Base-by-base conservation (phyloP, 2,329 filamentous ascomycete genomes). In the Phoma sp. region DNA sequence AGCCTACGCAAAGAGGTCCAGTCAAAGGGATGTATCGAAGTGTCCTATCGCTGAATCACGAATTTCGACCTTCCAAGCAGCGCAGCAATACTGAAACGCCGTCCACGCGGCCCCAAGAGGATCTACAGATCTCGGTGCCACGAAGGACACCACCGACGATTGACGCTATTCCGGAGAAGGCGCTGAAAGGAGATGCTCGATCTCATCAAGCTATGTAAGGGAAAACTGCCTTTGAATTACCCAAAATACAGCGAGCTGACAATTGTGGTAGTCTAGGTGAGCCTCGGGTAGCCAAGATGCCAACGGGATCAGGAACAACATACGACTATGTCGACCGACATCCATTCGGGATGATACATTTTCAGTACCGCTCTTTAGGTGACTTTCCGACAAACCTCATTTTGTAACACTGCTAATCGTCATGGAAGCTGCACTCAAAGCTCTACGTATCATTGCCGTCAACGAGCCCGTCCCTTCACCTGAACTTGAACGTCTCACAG, bases 341-440 rank as follows among this genome's bases (percentile, higher is more conserved):
- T 8, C 61, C 60, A 2, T 63, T 67, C 9, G 63, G 59, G 4
- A 58, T 47, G 0, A 62, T 60, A 25, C 55, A 17, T 0, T 68
- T 68, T 52, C 62, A 57, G 51, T 65, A 65, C 31, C 55, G 59
- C 7, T 67, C 65, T 0, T 44, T 25, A 54, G 51, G 62, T 64
- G 35, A 6, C 49, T 53, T 6, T 15, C 13, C 15, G 29, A 13
- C 4, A 13, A 6, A 1, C 12, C 4, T 2, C 10, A 13, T 31
- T 4, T 31, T 13, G 29, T 31, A 31, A 31, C 6, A 10, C 29
- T 31, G 10, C 29, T 31, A 13, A 31, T 13, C 3, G 4, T 31
- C 4, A 13, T 4, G 25, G 15, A 13, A 31, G 65, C 43, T 47
- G 61, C 64, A 4, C 59, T 77, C 0, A 64, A 76, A 55, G 57